phyloP scores from a whole-genome alignment of 2,329 filamentous ascomycete species.

The Neofusicoccum sp. region DNA sequence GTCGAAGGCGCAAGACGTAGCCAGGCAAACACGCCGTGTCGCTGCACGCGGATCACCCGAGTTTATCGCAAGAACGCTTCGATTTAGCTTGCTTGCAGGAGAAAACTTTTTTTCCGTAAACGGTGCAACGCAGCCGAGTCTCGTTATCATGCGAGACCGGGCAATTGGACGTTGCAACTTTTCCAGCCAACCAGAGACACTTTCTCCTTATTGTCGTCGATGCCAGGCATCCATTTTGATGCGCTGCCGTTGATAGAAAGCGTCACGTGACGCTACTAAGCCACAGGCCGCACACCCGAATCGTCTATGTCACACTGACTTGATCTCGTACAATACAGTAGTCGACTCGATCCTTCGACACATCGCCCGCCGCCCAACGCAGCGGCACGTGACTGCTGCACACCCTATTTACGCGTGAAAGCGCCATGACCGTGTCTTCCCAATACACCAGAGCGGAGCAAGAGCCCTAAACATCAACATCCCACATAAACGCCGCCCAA shows the following conservation, averaged over 20 bases:
- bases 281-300: background rate
- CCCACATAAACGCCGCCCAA: conserved; percentile 6
- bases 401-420: background rate
- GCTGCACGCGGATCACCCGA: no score
- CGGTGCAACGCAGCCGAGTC: no score
- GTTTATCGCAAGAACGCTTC: no score
- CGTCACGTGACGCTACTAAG: background rate
- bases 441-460: conserved; percentile 9
- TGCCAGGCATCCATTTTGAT: background rate
- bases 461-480: conserved; percentile 4
- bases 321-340: background rate
- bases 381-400: background rate
- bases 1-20: no score
- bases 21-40: no score
- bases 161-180: no score
- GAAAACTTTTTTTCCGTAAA: no score
- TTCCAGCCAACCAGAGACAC: no score
- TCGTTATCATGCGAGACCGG: no score
- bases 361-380: background rate
- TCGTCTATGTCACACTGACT: background rate
- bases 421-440: background rate
- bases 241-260: background rate
- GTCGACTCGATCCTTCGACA: background rate
- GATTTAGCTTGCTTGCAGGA: no score
- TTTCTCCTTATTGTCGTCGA: no score